phyloP scores from a whole-genome alignment of 371 early-diverging fungal species.

The Fennellomyces sp. region DNA sequence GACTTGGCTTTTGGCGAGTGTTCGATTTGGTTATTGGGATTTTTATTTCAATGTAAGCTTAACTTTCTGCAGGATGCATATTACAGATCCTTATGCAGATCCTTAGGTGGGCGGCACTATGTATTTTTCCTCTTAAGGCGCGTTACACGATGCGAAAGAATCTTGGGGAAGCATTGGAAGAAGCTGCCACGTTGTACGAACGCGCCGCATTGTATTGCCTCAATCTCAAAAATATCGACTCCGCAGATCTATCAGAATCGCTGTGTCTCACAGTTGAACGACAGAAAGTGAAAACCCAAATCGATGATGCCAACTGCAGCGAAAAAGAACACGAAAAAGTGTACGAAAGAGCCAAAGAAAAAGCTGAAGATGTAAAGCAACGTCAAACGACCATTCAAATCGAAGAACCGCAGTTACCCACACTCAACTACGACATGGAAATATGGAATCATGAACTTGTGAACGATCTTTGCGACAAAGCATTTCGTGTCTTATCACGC shows the following conservation, averaged over 20 bases:
- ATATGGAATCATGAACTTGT: constrained; percentile 16
- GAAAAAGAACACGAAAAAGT: neutral
- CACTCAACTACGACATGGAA: constrained; percentile 12
- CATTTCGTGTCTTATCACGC: constrained; percentile 22
- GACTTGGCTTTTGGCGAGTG: constrained; percentile 36
- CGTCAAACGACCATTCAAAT: constrained; percentile 1
- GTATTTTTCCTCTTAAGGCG: constrained; percentile 39
- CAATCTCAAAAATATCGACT: constrained; percentile 8
- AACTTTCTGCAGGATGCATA: neutral
- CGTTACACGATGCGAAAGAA: constrained; percentile 34
- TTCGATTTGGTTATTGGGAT: constrained; percentile 37
- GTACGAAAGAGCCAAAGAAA: neutral
- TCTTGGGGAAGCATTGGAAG: constrained; percentile 34
- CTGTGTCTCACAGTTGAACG: neutral
- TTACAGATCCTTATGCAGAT: neutral
- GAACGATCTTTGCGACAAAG: constrained; percentile 20
- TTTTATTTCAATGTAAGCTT: constrained; percentile 37
- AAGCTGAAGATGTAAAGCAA: neutral
- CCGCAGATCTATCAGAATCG: neutral
- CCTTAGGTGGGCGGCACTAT: constrained; percentile 19
- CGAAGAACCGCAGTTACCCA: neutral
- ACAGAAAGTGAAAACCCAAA: neutral
- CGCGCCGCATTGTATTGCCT: constrained; percentile 31
- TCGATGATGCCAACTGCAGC: neutral
- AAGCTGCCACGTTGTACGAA: constrained; percentile 39